Conservation (phyloP, 805 yeast species). For the Komagataella populi region DNA sequence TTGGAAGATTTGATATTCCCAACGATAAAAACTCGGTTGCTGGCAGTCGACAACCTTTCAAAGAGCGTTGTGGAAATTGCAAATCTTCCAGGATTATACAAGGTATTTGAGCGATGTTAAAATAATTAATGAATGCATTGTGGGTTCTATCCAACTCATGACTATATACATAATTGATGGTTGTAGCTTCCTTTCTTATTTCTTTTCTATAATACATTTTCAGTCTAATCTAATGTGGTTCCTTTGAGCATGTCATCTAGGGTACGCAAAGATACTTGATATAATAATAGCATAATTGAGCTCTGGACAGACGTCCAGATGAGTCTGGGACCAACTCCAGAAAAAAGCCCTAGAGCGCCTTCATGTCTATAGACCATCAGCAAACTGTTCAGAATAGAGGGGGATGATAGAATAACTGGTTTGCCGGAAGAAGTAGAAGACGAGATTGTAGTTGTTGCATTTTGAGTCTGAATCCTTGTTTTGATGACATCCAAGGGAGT, state of each 20-base stretch:
- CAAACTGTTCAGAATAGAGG: conserved; percentile 38
- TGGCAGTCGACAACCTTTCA: conserved; percentile 44
- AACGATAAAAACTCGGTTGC: conserved; percentile 39
- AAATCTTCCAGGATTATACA: conserved; percentile 79
- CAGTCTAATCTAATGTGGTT: conserved; percentile 3
- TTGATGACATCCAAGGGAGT: conserved; percentile 90
- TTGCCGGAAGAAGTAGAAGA: neutral
- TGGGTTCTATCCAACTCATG: neutral
- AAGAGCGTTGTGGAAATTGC: conserved; percentile 72
- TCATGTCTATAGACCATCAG: conserved; percentile 50
- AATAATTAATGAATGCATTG: neutral
- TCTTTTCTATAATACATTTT: neutral
- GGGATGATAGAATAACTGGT: conserved; percentile 14
- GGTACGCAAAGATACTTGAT: conserved; percentile 60
- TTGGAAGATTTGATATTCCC: conserved; percentile 60
- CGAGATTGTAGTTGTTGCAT: neutral
- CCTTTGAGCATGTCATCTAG: conserved; percentile 22
- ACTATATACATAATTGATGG: neutral
- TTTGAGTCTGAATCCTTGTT: conserved; percentile 85
- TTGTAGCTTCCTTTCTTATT: neutral
- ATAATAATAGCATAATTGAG: conserved; percentile 81
- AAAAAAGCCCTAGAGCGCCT: conserved; percentile 69
- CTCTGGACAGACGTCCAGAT: conserved; percentile 96
- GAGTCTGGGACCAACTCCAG: conserved; percentile 94
- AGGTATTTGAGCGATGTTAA: conserved; percentile 85